phyloP scores from a whole-genome alignment of 2,329 filamentous ascomycete genomes.

The Aspergillus quadricinctus region DNA sequence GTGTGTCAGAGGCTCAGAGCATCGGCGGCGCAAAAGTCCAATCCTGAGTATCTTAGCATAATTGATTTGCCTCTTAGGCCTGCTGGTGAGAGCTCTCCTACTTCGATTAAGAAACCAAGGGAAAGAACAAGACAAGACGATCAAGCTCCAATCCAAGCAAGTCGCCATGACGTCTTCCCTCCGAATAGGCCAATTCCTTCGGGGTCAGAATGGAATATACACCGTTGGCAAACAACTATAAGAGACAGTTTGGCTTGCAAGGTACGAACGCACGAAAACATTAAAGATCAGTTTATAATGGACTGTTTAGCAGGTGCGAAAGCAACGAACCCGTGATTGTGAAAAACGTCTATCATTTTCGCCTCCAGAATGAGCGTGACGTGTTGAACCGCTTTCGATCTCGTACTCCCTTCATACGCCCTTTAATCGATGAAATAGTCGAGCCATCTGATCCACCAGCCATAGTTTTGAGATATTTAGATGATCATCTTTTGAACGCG shows the following conservation, averaged over 20 bases:
- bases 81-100: neutral
- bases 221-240: conserved; percentile 3
- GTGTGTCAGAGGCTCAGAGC: too few species aligned
- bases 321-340: conserved; percentile 13
- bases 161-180: neutral
- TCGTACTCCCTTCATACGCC: conserved; percentile 7
- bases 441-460: conserved; percentile 6
- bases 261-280: neutral
- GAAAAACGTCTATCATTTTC: conserved; percentile 15
- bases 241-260: conserved; percentile 7
- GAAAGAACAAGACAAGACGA: neutral
- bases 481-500: conserved; percentile 20
- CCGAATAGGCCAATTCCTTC: conserved; percentile 1
- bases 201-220: conserved; percentile 2
- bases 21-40: neutral
- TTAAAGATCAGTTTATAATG: neutral
- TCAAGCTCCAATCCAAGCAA: neutral
- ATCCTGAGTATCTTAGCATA: neutral
- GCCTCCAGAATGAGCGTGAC: conserved; percentile 12
- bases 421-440: conserved; percentile 14
- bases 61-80: neutral
- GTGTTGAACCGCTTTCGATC: conserved; percentile 10
- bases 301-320: neutral
- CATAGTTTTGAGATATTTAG: conserved; percentile 21
- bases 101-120: neutral